Percentiles rank a stretch among this genome's conserved stretches.
Evolutionary conservation across 2,329 filamentous ascomycete genomes (phyloP).

Genomic region (Alternaria metachromatica): DNA sequence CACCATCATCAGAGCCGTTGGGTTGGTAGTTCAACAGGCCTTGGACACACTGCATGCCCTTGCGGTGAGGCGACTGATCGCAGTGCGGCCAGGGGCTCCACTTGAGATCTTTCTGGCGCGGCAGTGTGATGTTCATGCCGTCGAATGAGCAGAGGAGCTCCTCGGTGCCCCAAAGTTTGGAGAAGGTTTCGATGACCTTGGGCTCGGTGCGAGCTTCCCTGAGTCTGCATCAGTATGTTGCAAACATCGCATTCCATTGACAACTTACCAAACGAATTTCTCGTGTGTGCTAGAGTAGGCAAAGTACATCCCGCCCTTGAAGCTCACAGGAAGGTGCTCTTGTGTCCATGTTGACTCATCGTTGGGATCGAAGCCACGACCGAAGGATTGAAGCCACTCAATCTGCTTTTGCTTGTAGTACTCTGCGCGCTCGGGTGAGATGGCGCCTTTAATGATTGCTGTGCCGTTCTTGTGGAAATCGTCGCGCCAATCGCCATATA

Average conservation of each 20-base stretch:
- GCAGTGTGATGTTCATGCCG: not conserved
- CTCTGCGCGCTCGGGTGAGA: slow-evolving; percentile 48
- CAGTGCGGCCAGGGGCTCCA: not conserved
- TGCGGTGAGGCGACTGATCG: slow-evolving; percentile 48
- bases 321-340: slow-evolving; percentile 48
- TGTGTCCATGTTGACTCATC: slow-evolving; percentile 46
- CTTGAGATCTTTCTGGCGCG: not conserved
- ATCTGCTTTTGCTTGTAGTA: slow-evolving; percentile 52
- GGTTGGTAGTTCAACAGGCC: slow-evolving; percentile 55
- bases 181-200: not conserved
- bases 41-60: slow-evolving; percentile 53
- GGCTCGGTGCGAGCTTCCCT: not conserved
- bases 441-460: slow-evolving; percentile 51
- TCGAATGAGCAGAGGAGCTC: not conserved
- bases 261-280: slow-evolving; percentile 47
- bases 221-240: not conserved
- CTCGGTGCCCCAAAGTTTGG: not conserved
- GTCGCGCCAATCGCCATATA: slow-evolving; percentile 13
- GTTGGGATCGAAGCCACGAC: slow-evolving; percentile 48
- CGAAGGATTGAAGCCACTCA: slow-evolving; percentile 54
- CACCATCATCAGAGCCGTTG: slow-evolving; percentile 56
- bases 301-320: slow-evolving; percentile 56
- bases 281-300: slow-evolving; percentile 50
- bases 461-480: slow-evolving; percentile 53
- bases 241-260: not conserved